Evolutionary conservation across 2,329 filamentous ascomycete species (phyloP), one percentile per base, ranked within the genome.

Genomic region (Diplodia intermedia): DNA sequence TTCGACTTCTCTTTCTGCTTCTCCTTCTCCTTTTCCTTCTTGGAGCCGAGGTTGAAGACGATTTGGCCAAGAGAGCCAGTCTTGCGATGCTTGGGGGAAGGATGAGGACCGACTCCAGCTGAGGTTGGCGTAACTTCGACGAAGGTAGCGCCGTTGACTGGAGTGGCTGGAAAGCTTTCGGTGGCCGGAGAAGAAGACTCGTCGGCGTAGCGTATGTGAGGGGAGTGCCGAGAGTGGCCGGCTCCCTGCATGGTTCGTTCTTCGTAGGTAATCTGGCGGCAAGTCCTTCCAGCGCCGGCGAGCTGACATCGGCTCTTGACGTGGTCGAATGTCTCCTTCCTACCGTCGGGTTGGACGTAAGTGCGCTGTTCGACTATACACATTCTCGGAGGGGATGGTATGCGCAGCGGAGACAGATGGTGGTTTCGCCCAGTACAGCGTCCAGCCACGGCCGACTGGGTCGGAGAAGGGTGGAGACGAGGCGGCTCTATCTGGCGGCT

Each of bases 291-390:
- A 14, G 49, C n/a, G 26, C 36, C 53, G 11, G 65, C 65, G 8
- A 54, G 65, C 11, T 33, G 15, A n/a, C 65, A 66, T 29, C 40
- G 53, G 43, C 53, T 56, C 65, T 66, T 66, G 62, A 65, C 62
- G 65, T 66, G 53, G 15, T 66, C 65, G 65, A 33, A 66, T 2
- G 52, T 57, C 23, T 66, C 65, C 26, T 47, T 56, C 52, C 23
- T 57, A 43, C 65, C 65, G 65, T 50, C 15, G 53, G 52, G 40
- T 15, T 47, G 52, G 40, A 66, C 6, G 65, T 66, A 66, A 43
- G 52, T 66, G 38, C 65, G 65, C 18, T 66, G 50, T 47, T 66
- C 65, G 20, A 66, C 36, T 4, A 66, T 18, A 43, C 65, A 66
- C 65, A 66, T 66, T 9, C 36, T 31, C 36, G 36, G 12, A 15